Evolutionary conservation across 2,329 filamentous ascomycete species (phyloP).

Genomic region (Hysterium pulicare): DNA sequence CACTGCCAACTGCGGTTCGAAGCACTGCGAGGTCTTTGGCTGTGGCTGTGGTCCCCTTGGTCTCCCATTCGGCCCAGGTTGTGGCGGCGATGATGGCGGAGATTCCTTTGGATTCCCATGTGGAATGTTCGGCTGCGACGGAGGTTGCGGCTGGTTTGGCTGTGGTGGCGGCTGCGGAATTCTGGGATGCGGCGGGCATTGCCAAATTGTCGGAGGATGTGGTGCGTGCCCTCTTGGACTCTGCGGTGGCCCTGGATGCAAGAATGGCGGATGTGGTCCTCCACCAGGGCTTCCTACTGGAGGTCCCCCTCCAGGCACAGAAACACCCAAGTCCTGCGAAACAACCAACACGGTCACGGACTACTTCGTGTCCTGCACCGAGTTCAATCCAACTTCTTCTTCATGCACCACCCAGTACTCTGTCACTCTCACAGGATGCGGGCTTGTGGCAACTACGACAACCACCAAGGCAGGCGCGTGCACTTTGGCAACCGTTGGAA

Average conservation of each 20-base stretch:
- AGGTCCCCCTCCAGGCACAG: background rate
- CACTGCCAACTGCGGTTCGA: slow-evolving; percentile 2
- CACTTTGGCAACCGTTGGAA: slow-evolving; percentile 17
- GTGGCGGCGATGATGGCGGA: slow-evolving; percentile 5
- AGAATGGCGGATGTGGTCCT: slow-evolving; percentile 15
- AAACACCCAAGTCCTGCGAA: slow-evolving; percentile 16
- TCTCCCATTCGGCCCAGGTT: slow-evolving; percentile 11
- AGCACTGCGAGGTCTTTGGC: slow-evolving; percentile 4
- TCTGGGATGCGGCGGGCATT: background rate
- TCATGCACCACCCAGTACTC: slow-evolving; percentile 15
- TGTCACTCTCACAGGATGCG: slow-evolving; percentile 16
- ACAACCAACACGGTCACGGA: slow-evolving; percentile 22
- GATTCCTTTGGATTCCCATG: slow-evolving; percentile 5
- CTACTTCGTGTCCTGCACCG: slow-evolving; percentile 16
- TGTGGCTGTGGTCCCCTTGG: slow-evolving; percentile 5
- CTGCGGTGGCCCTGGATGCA: slow-evolving; percentile 13
- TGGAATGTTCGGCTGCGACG: slow-evolving; percentile 19
- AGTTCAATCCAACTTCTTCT: slow-evolving; percentile 10
- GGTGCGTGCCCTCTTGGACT: slow-evolving; percentile 10
- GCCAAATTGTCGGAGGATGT: slow-evolving; percentile 4
- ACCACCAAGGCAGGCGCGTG: slow-evolving; percentile 15
- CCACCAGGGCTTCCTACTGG: slow-evolving; percentile 15
- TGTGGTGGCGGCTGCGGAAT: slow-evolving; percentile 8
- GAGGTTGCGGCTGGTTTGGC: slow-evolving; percentile 15
- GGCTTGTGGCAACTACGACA: slow-evolving; percentile 5